Base-by-base conservation (phyloP, 345 rosid species). In the Rhizophora mangle region DNA sequence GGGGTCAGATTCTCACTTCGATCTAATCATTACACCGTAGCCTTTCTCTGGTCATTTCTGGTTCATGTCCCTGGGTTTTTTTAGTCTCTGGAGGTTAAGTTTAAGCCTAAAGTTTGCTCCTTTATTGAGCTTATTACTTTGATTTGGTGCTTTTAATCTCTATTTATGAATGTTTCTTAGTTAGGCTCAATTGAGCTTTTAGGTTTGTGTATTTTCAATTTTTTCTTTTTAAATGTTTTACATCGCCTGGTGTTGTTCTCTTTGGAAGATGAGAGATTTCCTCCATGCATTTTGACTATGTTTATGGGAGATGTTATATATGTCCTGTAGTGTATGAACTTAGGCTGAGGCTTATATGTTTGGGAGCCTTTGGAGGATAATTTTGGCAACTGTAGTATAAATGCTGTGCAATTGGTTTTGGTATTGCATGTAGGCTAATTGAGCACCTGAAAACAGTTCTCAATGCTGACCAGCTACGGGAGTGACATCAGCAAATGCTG, bases 401-500 rank as follows among this genome's bases (percentile, higher is more conserved):
- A 13, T 43, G 49, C 49, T 2, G 18, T 10, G 16, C 49, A 11
- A 2, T 39, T 43, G 49, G 49, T 11, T 13, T 43, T 3, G 49
- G 4, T 13, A 43, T 43, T 43, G 16, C 15, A 43, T 43, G 49
- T 13, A 10, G 49, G 49, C 18, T 43, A 43, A 43, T 43, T 43
- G n/a, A n/a, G n/a, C n/a, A n/a, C n/a, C n/a, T n/a, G n/a, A n/a
- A n/a, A n/a, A n/a, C n/a, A n/a, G n/a, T n/a, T n/a, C n/a, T n/a
- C n/a, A n/a, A n/a, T n/a, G n/a, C 39, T 92, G 60, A 82, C 73
- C 86, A 87, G 78, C 87, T 87, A 77, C 37, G 98, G 96, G 54
- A 87, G 65, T 31, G 99, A 95, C 32, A 86, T 95, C 77, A 87
- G 91, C 91, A 89, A 84, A 81, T 95, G 97, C 56, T 95, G 84